Base-by-base conservation (phyloP, 768 basidiomycete genomes). In the Tylopilus vinaceipallidus region DNA sequence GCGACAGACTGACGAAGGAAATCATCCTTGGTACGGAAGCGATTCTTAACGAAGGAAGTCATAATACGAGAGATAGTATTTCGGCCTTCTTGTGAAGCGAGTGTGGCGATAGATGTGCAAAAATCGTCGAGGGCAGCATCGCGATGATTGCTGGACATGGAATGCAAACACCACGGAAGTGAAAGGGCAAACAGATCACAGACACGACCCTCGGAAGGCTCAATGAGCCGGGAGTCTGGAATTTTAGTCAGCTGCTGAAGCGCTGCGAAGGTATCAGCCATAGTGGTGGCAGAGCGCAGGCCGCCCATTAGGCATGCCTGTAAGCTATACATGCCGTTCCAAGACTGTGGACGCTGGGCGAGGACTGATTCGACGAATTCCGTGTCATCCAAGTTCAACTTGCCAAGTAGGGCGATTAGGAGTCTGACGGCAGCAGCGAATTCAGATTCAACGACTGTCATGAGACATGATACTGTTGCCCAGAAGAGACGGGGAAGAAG, bases 21-120 rank as follows among this genome's bases (percentile, higher is more conserved):
- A 69, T 97, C 94, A 45, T 98, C 94, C 60, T 86, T 86, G 2
- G 92, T 92, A 41, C 94, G 78, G 75, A 98, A 97, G 43, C 89
- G 86, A 19, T 77, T 75, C 67, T 91, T 91, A 47, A 88, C 82
- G 58, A 95, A 95, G 3, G 91, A 93, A 4, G 77, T 84, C 86
- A 95, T 89, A 61, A 98, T 88, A 41, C 89, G 85, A 45, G 82
- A 77, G 58, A 97, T 89, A 59, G 86, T 88, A n/a, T 80, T 77
- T 24, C 84, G 79, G 23, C 82, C 84, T 56, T 91, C 87, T 41
- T 72, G 66, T 34, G 81, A 81, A 3, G 95, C 94, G 16, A 97
- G 75, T 11, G 63, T 68, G 24, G 83, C 81, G 30, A 98, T 80
- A 54, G 86, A 80, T 44, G 80, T 75, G 2, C 92, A 88, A 62